phyloP scores from a whole-genome alignment of 225 moss, liverwort and hornwort species.

The Rhytidiadelphus loreus region DNA sequence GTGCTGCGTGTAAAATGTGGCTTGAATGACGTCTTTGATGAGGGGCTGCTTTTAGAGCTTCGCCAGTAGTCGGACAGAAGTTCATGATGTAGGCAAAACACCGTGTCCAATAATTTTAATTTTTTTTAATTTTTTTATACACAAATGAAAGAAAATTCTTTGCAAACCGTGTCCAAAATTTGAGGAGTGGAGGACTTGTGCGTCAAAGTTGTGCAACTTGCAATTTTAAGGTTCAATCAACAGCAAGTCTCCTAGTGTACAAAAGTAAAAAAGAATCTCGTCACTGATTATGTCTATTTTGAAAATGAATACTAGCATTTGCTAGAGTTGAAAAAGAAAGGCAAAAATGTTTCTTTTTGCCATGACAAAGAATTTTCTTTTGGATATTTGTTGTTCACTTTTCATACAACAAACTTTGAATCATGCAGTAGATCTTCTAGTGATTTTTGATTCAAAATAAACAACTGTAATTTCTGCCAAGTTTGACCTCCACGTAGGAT shows the following conservation, averaged over 20 bases:
- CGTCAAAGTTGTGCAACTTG: neutral
- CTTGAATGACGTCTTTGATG: too few species aligned
- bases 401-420: neutral
- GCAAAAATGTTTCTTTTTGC: too few species aligned
- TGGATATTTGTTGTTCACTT: neutral
- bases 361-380: neutral
- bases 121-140: neutral
- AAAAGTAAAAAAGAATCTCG: neutral
- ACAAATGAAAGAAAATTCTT: neutral
- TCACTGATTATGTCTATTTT: neutral
- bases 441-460: neutral
- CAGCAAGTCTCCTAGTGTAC: neutral
- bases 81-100: neutral
- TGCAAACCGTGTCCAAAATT: neutral
- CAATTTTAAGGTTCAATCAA: neutral
- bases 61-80: neutral
- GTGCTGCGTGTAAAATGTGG: too few species aligned
- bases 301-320: neutral
- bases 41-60: neutral
- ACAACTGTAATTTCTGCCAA: too few species aligned
- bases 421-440: neutral
- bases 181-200: too few species aligned
- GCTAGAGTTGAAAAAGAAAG: fast-evolving
- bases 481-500: too few species aligned
- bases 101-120: neutral